Conservation (phyloP, 371 early-diverging fungal genomes). For the Zopfochytrium polystomum region DNA sequence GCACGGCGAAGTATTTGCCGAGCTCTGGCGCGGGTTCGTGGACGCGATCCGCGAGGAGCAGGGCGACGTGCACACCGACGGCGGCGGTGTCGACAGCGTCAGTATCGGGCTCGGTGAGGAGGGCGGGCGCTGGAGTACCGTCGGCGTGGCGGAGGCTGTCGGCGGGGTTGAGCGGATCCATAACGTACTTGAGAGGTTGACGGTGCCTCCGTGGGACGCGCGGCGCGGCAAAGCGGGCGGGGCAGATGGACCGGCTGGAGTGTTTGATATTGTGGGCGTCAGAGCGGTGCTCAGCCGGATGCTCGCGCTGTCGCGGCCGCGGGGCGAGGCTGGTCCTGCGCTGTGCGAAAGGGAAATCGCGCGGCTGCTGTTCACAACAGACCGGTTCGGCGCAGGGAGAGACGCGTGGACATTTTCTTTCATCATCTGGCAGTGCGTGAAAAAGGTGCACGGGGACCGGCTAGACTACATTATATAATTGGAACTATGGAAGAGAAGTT, state of each 20-base stretch:
- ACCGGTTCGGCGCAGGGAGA: constrained; percentile 1
- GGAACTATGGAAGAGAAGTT: too few relatives aligned
- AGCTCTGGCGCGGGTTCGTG: constrained; percentile 21
- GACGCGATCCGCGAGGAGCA: too few relatives aligned
- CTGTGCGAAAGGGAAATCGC: constrained; percentile 11
- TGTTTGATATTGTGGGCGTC: constrained; percentile 13
- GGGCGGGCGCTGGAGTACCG: too few relatives aligned
- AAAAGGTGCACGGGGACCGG: constrained; percentile 23
- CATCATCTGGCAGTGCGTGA: constrained; percentile 24
- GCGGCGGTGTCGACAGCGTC: too few relatives aligned
- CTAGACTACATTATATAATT: too few relatives aligned
- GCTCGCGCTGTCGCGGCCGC: neutral
- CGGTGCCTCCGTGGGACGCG: too few relatives aligned
- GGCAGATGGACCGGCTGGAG: constrained; percentile 15
- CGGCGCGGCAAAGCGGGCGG: neutral
- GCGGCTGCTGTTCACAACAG: neutral
- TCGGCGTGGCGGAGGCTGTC: too few relatives aligned
- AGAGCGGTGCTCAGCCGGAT: neutral
- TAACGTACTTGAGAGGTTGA: too few relatives aligned
- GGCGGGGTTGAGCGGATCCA: too few relatives aligned
- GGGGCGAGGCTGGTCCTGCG: neutral
- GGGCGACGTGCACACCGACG: too few relatives aligned
- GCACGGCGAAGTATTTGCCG: constrained; percentile 25
- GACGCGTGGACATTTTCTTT: constrained; percentile 18
- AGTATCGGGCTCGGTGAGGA: too few relatives aligned